Evolutionary conservation across 768 basidiomycete genomes (phyloP), one percentile per base, ranked within the genome.

Genomic region (Mrakia frigida): DNA sequence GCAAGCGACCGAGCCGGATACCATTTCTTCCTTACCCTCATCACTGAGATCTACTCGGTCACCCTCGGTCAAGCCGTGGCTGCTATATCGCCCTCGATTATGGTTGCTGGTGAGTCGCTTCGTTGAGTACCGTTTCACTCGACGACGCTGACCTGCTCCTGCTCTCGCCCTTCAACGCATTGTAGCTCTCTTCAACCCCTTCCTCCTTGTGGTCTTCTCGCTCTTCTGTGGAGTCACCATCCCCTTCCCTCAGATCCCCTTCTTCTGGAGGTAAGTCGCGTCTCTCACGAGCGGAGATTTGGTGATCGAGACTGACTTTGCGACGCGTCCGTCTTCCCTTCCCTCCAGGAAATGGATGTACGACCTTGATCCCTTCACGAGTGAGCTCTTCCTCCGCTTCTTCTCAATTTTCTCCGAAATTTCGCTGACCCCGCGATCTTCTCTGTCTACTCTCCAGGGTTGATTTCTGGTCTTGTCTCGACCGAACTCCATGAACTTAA

Each of bases 191-290:
- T 70, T 71, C 85, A 93, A 91, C 82, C 92, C 92, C 2, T 90
- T 92, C 86, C 77, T 92, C 68, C 85, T 86, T 60, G 83, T 83
- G 60, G 75, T 90, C 53, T 87, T 92, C 70, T 83, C 87, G 6
- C 87, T 89, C 23, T 93, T 93, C 87, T 92, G 91, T 79, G 92
- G 92, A 81, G 91, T 92, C 23, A 90, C 90, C 0, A 88, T 92
- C 74, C 91, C 91, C 35, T 21, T 28, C 21, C 75, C 75, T 37
- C 59, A 86, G 6, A 83, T 92, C 82, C 86, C 86, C 14, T 81
- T 82, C 39, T 92, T 92, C 86, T 92, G 90, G 90, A 85, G 59
- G 61, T 74, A 52, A 67, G 65, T 93, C 93, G 82, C 46, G 25
- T 71, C 46, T 18, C 18, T 25, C n/a, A 7, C 37, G 50, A n/a